phyloP scores from a whole-genome alignment of 768 basidiomycete genomes.

The Zangia roseola region DNA sequence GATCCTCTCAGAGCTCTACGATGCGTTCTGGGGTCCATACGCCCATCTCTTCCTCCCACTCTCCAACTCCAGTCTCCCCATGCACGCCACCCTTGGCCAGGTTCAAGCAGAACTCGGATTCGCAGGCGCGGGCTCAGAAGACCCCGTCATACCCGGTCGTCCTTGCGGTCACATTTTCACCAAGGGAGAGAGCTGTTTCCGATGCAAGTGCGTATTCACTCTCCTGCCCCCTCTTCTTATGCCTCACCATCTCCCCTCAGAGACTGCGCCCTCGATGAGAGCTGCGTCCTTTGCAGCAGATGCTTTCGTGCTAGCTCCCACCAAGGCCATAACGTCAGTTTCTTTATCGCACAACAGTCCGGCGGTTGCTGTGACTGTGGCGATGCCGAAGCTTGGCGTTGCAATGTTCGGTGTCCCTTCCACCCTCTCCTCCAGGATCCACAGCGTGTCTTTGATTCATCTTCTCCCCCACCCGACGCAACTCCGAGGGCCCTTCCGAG shows the following conservation, averaged over 20 bases:
- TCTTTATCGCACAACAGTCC: conserved; percentile 89
- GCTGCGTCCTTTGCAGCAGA: conserved; percentile 83
- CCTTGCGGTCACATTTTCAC: conserved; percentile 85
- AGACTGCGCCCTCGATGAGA: conserved; percentile 88
- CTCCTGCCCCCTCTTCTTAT: background rate
- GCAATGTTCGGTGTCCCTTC: conserved; percentile 63
- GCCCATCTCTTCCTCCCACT: conserved; percentile 70
- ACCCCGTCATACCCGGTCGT: conserved; percentile 61
- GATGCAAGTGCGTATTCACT: conserved; percentile 75
- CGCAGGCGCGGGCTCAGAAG: conserved; percentile 58
- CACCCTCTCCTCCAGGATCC: conserved; percentile 55
- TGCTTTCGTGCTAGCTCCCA: conserved; percentile 93
- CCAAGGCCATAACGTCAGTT: conserved; percentile 84
- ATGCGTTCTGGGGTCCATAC: conserved; percentile 79
- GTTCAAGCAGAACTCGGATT: conserved; percentile 61
- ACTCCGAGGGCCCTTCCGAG: conserved; percentile 44
- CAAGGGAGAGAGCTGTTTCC: conserved; percentile 89
- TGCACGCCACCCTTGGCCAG: conserved; percentile 65
- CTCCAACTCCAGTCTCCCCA: conserved; percentile 59
- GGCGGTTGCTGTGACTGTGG: conserved; percentile 96
- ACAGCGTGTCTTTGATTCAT: conserved; percentile 8
- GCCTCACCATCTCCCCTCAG: conserved; percentile 39
- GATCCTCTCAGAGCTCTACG: conserved; percentile 78
- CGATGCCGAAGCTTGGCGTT: conserved; percentile 84
- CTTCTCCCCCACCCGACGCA: conserved; percentile 27